Evolutionary conservation across 345 rosid genomes (phyloP).

Genomic region (Odontarrhena argentea): DNA sequence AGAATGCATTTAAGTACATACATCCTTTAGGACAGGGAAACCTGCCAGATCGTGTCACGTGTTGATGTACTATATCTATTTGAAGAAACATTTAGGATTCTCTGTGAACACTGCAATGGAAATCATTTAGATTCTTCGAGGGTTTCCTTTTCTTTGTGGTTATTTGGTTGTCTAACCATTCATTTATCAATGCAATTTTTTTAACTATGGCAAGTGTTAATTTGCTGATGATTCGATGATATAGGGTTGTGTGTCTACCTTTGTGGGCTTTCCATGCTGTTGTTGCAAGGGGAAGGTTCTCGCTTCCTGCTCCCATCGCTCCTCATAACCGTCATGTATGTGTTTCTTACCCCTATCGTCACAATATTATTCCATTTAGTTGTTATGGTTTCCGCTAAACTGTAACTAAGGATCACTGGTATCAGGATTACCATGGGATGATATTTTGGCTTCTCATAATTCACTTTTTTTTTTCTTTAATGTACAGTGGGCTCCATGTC

Average conservation of each 20-base stretch:
- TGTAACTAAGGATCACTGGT: neutral
- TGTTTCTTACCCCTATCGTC: conserved; percentile 29
- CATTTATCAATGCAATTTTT: neutral
- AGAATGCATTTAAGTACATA: neutral
- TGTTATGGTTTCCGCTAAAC: conserved; percentile 2
- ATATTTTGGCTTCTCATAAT: conserved; percentile 8
- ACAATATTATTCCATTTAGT: neutral
- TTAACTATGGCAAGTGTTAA: neutral
- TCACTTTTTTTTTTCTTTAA: conserved; percentile 31
- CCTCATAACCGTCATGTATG: conserved; percentile 91
- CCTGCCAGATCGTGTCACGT: conserved; percentile 27
- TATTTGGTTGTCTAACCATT: conserved; percentile 8
- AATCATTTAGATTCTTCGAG: neutral
- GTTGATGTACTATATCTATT: conserved; percentile 19
- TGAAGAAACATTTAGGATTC: conserved; percentile 1
- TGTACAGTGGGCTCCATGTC: conserved; percentile 99
- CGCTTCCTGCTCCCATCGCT: conserved; percentile 92
- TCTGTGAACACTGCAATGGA: neutral
- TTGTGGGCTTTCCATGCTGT: conserved; percentile 94
- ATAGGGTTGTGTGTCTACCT: conserved; percentile 82
- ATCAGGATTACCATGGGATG: conserved; percentile 1
- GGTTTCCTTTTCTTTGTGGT: neutral
- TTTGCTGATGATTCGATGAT: conserved; percentile 22
- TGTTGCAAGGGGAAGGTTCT: conserved; percentile 93
- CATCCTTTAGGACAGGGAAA: conserved; percentile 18